These are phyloP conservation scores for Fonsecaea erecta DNA, from an alignment of 2,329 filamentous ascomycete genomes.

Conservation along the genomic window DNA sequence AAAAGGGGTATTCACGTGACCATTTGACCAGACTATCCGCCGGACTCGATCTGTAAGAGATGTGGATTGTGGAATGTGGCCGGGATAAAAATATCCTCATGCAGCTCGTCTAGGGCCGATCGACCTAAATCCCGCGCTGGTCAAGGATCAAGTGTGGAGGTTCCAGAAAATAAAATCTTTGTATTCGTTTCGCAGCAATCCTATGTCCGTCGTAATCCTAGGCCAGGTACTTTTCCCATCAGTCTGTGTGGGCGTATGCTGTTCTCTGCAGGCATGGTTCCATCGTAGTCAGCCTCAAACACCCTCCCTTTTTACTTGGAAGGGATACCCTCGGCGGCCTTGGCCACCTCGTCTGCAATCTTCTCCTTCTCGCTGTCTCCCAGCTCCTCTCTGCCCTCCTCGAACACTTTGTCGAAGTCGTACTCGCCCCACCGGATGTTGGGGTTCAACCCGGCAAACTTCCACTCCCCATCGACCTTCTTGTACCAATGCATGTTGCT, in stretches of 20 bases:
- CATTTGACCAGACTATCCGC: neutral
- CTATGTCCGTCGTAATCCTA: constrained; percentile 1
- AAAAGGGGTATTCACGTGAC: neutral
- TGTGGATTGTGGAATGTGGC: neutral
- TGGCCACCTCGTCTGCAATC: constrained; percentile 31
- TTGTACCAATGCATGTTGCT: constrained; percentile 39
- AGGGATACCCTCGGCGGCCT: constrained; percentile 35
- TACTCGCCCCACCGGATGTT: constrained; percentile 40
- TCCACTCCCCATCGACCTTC: constrained; percentile 42
- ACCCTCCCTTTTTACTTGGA: constrained; percentile 9
- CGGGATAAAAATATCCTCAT: constrained; percentile 1
- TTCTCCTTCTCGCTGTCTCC: constrained; percentile 34
- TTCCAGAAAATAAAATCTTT: neutral
- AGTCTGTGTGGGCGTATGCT: neutral
- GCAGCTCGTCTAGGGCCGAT: neutral
- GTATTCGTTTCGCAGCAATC: neutral
- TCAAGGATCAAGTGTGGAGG: neutral
- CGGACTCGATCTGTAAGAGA: neutral
- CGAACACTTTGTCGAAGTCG: constrained; percentile 40
- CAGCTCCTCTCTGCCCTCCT: constrained; percentile 34
- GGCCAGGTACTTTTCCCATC: neutral
- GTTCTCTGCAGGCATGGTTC: neutral
- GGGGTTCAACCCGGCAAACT: constrained; percentile 41
- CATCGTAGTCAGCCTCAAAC: neutral
- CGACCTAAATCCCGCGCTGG: neutral